Evolutionary conservation across 2,329 filamentous ascomycete genomes (phyloP).

Genomic region (Colletotrichum sp.): DNA sequence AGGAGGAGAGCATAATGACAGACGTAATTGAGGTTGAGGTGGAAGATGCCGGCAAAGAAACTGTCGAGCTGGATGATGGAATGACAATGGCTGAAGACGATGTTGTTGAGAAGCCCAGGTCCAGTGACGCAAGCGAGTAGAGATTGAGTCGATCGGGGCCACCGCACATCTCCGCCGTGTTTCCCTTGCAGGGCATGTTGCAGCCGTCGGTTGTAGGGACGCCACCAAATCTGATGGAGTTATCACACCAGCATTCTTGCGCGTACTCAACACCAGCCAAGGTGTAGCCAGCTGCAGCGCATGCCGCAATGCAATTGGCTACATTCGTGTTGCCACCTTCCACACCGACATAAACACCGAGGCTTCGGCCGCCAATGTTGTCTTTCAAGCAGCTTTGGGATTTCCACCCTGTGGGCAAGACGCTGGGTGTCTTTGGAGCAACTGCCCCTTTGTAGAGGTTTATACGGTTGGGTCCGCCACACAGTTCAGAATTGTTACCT

Average conservation of each 20-base stretch:
- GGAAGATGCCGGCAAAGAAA: neutral
- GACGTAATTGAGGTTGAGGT: neutral
- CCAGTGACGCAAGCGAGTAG: neutral
- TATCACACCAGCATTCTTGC: constrained; percentile 10
- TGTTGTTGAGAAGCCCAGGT: neutral
- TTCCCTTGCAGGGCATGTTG: neutral
- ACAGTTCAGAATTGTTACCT: constrained; percentile 20
- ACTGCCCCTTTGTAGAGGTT: constrained; percentile 35
- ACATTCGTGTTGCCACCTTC: neutral
- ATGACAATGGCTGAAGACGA: neutral
- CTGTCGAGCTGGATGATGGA: neutral
- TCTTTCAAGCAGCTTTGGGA: neutral
- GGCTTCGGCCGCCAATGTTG: neutral
- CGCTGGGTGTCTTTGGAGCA: neutral
- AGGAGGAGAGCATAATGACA: neutral
- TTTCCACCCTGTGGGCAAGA: neutral
- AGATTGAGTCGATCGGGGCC: neutral
- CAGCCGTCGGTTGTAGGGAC: neutral
- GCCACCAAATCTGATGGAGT: neutral
- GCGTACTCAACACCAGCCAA: neutral
- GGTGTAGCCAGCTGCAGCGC: neutral
- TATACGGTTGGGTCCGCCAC: constrained; percentile 35
- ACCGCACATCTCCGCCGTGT: neutral
- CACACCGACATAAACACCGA: neutral
- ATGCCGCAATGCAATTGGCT: neutral